These are phyloP conservation scores for Aschersonia sp. DNA, from an alignment of 2,329 filamentous ascomycete species.

Conservation along the genomic window DNA sequence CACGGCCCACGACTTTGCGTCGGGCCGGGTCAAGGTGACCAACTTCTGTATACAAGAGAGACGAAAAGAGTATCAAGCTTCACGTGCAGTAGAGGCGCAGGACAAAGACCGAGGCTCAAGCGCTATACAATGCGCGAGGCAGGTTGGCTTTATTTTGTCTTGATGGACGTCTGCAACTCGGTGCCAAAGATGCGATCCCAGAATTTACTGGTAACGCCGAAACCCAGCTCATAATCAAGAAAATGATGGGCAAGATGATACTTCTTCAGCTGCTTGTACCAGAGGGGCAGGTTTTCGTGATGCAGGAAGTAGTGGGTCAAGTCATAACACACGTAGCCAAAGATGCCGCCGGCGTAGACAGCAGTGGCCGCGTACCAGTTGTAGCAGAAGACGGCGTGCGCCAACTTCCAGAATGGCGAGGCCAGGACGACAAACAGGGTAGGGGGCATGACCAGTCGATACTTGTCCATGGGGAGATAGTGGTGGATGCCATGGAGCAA, in stretches of 20 bases:
- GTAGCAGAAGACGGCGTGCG: slow-evolving; percentile 67
- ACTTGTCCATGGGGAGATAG: slow-evolving; percentile 98
- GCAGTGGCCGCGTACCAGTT: slow-evolving; percentile 71
- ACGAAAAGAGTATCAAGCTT: too few species aligned
- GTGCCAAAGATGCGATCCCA: slow-evolving; percentile 93
- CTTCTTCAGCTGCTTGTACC: slow-evolving; percentile 89
- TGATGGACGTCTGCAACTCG: slow-evolving; percentile 40
- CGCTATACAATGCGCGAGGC: not conserved
- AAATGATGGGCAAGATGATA: slow-evolving; percentile 97
- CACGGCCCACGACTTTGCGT: too few species aligned
- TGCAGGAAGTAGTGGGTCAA: slow-evolving; percentile 98
- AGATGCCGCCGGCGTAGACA: slow-evolving; percentile 79
- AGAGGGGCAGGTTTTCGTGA: slow-evolving; percentile 78
- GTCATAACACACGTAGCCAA: slow-evolving; percentile 94
- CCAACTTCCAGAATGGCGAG: slow-evolving; percentile 81
- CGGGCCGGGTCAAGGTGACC: too few species aligned
- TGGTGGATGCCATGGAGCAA: slow-evolving; percentile 93
- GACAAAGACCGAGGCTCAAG: not conserved
- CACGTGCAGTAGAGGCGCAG: too few species aligned
- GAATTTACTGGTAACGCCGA: slow-evolving; percentile 90
- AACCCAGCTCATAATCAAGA: slow-evolving; percentile 93
- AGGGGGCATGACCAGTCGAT: slow-evolving; percentile 93
- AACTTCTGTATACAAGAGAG: too few species aligned
- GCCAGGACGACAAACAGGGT: slow-evolving; percentile 74
- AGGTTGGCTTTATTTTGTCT: slow-evolving; percentile 13